Evolutionary conservation across 2,329 filamentous ascomycete species (phyloP), one percentile per base, ranked within the genome.

Genomic region (Erysiphe pulchra): DNA sequence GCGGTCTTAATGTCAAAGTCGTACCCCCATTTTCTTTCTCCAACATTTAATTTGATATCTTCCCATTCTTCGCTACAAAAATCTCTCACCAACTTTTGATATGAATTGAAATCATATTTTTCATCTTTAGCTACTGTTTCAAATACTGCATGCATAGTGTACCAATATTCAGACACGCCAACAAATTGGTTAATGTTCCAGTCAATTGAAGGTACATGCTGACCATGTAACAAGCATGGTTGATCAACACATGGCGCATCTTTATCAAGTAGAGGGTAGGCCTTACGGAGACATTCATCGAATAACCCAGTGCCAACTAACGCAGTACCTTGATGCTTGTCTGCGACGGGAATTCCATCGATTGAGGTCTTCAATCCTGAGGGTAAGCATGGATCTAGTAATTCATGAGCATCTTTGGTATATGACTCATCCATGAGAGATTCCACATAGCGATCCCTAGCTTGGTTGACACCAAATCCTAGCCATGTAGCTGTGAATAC

Each of bases 141-240:
- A 54, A 98, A 95, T 1, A 95, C 78, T 46, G 90, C 85, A 55
- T 98, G 90, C 0, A 90, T 98, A 0, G 87, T 92, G 60, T 98
- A 90, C 87, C 90, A 98, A 62, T 92, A 98, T 58, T 98, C 90
- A 1, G 87, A 95, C 3, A 98, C 87, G 11, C 90, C 90, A 28
- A 98, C 78, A 56, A 98, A 98, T 59, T 94, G 92, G 55, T 98
- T 98, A 33, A 95, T 77, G 50, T 90, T 79, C 56, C 95, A 98
- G 59, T 98, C 90, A 51, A 98, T 94, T 3, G 84, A 82, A 1
- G 90, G 90, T 1, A 90, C 85, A 57, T 95, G 85, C 50, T 87
- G 76, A 0, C 90, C 86, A 54, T 94, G 83, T 36, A 98, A 67
- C 32, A 98, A 65, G 60, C 90, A 98, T 0, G 92, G 90, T 24